Evolutionary conservation across 208 protist genomes (phyloP), one percentile per base, ranked within the genome.

Genomic region (Wallacemonas sp.): DNA sequence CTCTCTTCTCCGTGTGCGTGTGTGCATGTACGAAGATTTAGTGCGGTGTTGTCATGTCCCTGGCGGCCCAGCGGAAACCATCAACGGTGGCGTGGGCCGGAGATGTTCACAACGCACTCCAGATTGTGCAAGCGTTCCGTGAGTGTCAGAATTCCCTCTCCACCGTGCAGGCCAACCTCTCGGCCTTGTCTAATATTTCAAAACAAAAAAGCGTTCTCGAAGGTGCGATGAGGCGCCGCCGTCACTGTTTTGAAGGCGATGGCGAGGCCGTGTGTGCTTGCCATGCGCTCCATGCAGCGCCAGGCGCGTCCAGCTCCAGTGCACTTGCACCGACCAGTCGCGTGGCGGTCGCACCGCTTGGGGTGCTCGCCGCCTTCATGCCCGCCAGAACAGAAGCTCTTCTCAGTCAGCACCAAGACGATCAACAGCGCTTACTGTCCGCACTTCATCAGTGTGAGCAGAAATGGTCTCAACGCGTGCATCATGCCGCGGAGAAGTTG

Each of bases 121-220:
- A 77, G 5, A 67, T 73, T 2, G 70, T 91, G 21, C 75, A 91
- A 63, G 73, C 68, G 3, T 92, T 87, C 46, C 76, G 81, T 28
- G 82, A 92, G 56, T 86, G 77, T 53, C 79, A 82, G 49, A 92
- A 92, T 38, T 60, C 88, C 9, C 51, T 88, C 15, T 51, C 69
- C 30, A 72, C 74, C 0, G 31, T 89, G 2, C 65, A 69, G 44
- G 59, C 73, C 1, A 86, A 83, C 47, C 51, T 92, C 24, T 45
- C 58, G 2, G 86, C 86, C 0, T 66, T 92, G 26, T 65, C 63
- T 19, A 92, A 82, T 47, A 80, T 89, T 55, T 77, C 68, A 28
- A 62, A 45, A 3, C 86, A 92, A 68, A 75, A 79, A 27, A 27
- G 31, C 6, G 54, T 66, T 24, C 66, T 89, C 5, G 63, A 72